Evolutionary conservation across 1,284 basidiomycete genomes (phyloP).

Genomic region (Cryptococcus hybrid): DNA sequence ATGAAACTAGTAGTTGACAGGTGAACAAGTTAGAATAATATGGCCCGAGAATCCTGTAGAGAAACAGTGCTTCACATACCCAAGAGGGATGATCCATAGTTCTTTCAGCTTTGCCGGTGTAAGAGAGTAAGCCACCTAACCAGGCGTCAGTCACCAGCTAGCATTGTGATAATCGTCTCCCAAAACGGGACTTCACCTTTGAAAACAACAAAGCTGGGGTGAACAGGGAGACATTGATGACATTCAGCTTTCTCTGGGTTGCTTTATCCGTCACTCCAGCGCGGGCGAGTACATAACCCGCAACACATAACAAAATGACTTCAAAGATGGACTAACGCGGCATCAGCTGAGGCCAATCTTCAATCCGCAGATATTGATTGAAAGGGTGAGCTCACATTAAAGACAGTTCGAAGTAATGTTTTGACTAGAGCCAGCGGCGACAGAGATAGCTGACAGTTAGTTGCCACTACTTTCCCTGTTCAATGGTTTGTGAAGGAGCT

Average conservation of each 20-base stretch:
- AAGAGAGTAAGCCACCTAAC: constrained; percentile 50
- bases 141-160: background rate
- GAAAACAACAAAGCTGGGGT: constrained; percentile 90
- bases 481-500: too few species aligned
- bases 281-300: constrained; percentile 78
- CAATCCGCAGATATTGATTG: background rate
- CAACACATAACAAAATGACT: constrained; percentile 81
- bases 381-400: constrained; percentile 53
- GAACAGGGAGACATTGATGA: constrained; percentile 68
- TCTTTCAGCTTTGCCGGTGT: constrained; percentile 71
- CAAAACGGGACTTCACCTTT: constrained; percentile 78
- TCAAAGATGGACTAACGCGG: constrained; percentile 73
- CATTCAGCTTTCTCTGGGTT: constrained; percentile 71
- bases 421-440: constrained; percentile 14
- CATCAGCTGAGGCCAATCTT: background rate
- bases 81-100: constrained; percentile 87
- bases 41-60: background rate
- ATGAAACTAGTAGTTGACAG: constrained; percentile 55
- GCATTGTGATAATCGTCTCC: background rate
- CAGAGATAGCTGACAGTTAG: too few species aligned
- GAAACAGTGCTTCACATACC: constrained; percentile 54
- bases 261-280: constrained; percentile 81
- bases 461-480: too few species aligned
- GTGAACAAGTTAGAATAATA: background rate
- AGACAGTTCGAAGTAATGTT: constrained; percentile 54